phyloP scores from a whole-genome alignment of 768 basidiomycete species.

The Lactarius sanguifluus region DNA sequence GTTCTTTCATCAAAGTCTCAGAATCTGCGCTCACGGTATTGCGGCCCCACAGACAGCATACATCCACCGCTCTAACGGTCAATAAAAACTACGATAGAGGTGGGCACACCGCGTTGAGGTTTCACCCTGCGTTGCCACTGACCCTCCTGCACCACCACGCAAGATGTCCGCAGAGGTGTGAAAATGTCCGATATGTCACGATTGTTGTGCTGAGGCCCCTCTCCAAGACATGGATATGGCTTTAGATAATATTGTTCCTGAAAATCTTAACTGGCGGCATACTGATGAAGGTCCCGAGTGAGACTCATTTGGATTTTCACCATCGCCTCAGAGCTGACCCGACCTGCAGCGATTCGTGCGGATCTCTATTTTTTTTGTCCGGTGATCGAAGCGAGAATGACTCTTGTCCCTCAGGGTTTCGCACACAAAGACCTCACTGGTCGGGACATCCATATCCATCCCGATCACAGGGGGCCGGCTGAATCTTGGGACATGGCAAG shows the following conservation, averaged over 20 bases:
- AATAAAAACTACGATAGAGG: conserved; percentile 91
- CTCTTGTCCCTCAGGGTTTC: conserved; percentile 58
- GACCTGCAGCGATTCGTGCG: conserved; percentile 21
- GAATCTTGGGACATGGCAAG: conserved; percentile 93
- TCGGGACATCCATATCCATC: conserved; percentile 79
- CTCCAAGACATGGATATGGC: conserved; percentile 90
- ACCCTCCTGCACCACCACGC: neutral
- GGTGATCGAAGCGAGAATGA: conserved; percentile 6
- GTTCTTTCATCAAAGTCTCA: neutral
- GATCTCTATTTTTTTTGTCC: conserved; percentile 4
- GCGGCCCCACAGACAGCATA: conserved; percentile 54
- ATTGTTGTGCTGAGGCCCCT: conserved; percentile 33
- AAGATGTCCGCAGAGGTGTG: conserved; percentile 48
- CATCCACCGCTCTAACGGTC: conserved; percentile 74
- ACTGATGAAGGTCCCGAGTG: conserved; percentile 93
- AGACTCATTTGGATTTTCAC: conserved; percentile 32
- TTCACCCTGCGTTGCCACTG: neutral
- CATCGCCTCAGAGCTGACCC: neutral
- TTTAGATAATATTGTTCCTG: conserved; percentile 84
- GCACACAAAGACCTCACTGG: conserved; percentile 85
- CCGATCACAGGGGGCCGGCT: conserved; percentile 79
- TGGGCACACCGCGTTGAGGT: conserved; percentile 31
- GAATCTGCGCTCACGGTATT: neutral
- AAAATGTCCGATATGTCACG: conserved; percentile 11
- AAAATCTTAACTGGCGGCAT: conserved; percentile 77